These are phyloP conservation scores for Epichloe aotearoae DNA, from an alignment of 2,329 filamentous ascomycete species.

Conservation along the genomic window DNA sequence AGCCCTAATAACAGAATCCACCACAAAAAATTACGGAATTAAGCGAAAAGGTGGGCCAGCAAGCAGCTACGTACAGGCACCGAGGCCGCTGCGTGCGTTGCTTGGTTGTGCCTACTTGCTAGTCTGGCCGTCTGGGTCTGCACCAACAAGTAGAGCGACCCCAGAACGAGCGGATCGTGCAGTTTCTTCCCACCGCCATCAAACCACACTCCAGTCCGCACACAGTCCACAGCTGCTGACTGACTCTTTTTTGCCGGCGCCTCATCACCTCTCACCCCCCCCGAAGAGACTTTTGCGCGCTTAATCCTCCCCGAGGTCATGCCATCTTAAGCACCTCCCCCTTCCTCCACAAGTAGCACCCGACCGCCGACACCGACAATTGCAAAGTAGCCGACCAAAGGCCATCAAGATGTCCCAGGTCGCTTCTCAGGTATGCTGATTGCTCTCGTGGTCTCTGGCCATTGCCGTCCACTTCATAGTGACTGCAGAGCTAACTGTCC, in stretches of 20 bases:
- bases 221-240: constrained; percentile 1
- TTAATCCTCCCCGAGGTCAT: constrained; percentile 22
- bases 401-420: constrained; percentile 45
- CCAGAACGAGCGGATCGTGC: constrained; percentile 6
- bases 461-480: neutral
- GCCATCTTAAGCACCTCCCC: constrained; percentile 23
- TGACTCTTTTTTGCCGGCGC: constrained; percentile 3
- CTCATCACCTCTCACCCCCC: constrained; percentile 7
- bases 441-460: neutral
- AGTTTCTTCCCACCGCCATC: constrained; percentile 11
- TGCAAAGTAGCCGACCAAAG: constrained; percentile 15
- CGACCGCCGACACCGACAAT: constrained; percentile 30
- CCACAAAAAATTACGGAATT: constrained; percentile 14
- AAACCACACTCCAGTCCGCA: constrained; percentile 4
- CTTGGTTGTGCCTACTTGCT: no score
- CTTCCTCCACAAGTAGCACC: constrained; percentile 18
- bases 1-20: constrained; percentile 15
- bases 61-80: neutral
- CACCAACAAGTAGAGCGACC: neutral
- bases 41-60: constrained; percentile 9
- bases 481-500: neutral
- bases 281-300: constrained; percentile 9
- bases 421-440: constrained; percentile 42
- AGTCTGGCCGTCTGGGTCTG: no score
- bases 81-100: neutral